Percentiles rank a stretch among this genome's conserved stretches.
phyloP scores from a whole-genome alignment of 441 rosid species.

The Gossypium davidsonii region DNA sequence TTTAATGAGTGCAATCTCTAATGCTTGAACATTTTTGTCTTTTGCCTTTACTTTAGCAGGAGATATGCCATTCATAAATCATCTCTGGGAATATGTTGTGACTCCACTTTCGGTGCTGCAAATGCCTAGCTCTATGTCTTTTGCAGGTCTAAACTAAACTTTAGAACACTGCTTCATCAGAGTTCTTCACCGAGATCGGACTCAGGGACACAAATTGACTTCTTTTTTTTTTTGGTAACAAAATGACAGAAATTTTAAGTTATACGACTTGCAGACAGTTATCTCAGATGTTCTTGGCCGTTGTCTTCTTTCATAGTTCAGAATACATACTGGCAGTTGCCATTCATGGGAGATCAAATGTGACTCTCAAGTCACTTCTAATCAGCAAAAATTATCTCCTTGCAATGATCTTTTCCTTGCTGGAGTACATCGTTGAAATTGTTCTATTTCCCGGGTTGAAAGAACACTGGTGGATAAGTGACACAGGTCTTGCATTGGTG shows the following conservation, averaged over 20 bases:
- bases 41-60: slow-evolving; percentile 7
- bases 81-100: slow-evolving; percentile 14
- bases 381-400: slow-evolving; percentile 52
- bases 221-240: neutral
- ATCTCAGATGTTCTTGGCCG: slow-evolving; percentile 42
- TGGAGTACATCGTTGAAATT: slow-evolving; percentile 54
- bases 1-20: neutral
- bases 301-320: slow-evolving; percentile 64
- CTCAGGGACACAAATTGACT: slow-evolving; percentile 13
- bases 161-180: slow-evolving; percentile 4
- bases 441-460: slow-evolving; percentile 55
- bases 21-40: neutral
- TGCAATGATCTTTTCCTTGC: slow-evolving; percentile 51
- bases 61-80: slow-evolving; percentile 19
- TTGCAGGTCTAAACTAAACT: slow-evolving; percentile 33
- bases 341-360: slow-evolving; percentile 56
- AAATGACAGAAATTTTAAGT: slow-evolving; percentile 52
- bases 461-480: slow-evolving; percentile 61
- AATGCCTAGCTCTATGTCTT: slow-evolving; percentile 17
- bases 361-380: slow-evolving; percentile 52
- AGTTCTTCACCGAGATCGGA: neutral
- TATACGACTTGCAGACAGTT: slow-evolving; percentile 54
- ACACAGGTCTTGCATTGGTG: slow-evolving; percentile 55
- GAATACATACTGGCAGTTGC: slow-evolving; percentile 54
- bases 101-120: slow-evolving; percentile 15